Evolutionary conservation across 2,329 filamentous ascomycete genomes (phyloP), one percentile per base, ranked within the genome.

Genomic region (Pseudogymnoascus sp.): DNA sequence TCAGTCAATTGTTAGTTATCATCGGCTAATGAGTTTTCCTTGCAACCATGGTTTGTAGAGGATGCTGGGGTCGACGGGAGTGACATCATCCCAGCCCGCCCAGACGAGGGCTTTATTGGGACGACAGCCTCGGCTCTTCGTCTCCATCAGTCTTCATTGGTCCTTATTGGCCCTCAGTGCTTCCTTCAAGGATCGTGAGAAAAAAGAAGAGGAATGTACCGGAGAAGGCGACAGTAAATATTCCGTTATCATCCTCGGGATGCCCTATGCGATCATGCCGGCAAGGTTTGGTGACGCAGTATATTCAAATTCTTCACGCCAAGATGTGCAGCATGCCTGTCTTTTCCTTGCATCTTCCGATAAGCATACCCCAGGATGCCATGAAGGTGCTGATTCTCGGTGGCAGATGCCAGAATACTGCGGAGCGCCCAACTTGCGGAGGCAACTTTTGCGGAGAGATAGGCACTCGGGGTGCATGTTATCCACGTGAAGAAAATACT

Each of bases 91-190:
- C 45, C 25, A 52, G 45, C 27, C 18, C 27, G 7, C 27, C 45
- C 45, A 52, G 45, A 52, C 45, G 45, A 31, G 45, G 45, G 27
- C 42, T 52, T 52, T 52, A 52, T 52, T 52, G 27, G 45, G 45
- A 52, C 45, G 45, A 52, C 45, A 52, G 13, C 45, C 45, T 52
- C 45, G 45, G 45, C 31, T 52, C 13, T 31, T 52, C 4, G 25
- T 5, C n/a, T 10, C 15, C 25, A n/a, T 10, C 13, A 13, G 10
- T 12, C 40, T 25, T 48, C 25, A 48, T 40, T 18, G 37, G 37
- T 15, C 7, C 37, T 6, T 37, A 37, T 29, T 29, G 45, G 45
- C 27, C 10, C 3, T 29, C 4, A 29, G 8, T 12, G 42, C 21
- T 13, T 21, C 18, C 39, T 31, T 25, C 39, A 13, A 12, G 10